Conservation (phyloP, 805 yeast genomes). For the Vanderwaltozyma polyspora region DNA sequence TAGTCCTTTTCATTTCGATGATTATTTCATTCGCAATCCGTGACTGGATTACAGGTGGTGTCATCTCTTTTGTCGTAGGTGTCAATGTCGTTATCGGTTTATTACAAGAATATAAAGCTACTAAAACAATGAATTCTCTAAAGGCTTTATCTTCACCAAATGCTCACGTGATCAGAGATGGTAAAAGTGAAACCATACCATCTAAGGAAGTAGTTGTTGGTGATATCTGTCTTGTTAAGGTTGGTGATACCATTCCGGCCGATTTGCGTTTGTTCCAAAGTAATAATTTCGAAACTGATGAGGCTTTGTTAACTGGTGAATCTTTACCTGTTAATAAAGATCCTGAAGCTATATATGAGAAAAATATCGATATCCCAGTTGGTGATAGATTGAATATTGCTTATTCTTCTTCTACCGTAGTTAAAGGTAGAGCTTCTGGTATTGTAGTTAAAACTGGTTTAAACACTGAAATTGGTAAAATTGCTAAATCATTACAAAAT, state of each 20-base stretch:
- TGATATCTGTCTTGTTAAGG: slow-evolving; percentile 75
- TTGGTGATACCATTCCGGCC: slow-evolving; percentile 95
- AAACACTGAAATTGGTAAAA: slow-evolving; percentile 87
- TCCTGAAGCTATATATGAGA: slow-evolving; percentile 30
- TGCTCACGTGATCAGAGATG: slow-evolving; percentile 78
- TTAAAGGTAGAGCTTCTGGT: slow-evolving; percentile 91
- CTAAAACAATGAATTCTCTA: slow-evolving; percentile 85
- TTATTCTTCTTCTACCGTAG: slow-evolving; percentile 90
- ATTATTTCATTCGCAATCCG: slow-evolving; percentile 79
- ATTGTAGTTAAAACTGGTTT: slow-evolving; percentile 86
- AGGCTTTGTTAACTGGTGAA: slow-evolving; percentile 90
- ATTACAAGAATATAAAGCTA: slow-evolving; percentile 91
- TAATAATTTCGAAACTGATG: slow-evolving; percentile 77
- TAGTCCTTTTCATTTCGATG: slow-evolving; percentile 82
- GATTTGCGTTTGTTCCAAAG: slow-evolving; percentile 72
- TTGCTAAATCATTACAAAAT: slow-evolving; percentile 66
- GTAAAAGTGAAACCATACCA: slow-evolving; percentile 57
- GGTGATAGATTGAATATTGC: slow-evolving; percentile 70
- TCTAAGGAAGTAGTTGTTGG: slow-evolving; percentile 91
- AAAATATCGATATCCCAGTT: slow-evolving; percentile 35
- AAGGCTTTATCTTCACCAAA: slow-evolving; percentile 88
- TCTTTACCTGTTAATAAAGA: slow-evolving; percentile 71
- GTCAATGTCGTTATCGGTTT: slow-evolving; percentile 94
- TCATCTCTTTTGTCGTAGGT: slow-evolving; percentile 78
- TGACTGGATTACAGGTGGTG: slow-evolving; percentile 86